These are phyloP conservation scores for Angophora floribunda DNA, from an alignment of 345 rosid species.

Conservation along the genomic window DNA sequence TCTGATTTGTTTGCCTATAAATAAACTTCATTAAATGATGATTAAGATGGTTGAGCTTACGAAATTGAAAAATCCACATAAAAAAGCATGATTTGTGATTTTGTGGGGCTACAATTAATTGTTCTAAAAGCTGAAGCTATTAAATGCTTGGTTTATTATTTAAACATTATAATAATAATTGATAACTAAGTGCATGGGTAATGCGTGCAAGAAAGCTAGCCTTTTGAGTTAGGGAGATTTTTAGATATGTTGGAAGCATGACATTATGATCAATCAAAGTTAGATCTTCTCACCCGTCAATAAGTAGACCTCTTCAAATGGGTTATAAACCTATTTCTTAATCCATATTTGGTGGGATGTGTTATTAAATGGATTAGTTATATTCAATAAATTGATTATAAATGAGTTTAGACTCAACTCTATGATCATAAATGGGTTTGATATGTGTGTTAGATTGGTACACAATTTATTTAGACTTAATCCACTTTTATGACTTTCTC, in stretches of 20 bases:
- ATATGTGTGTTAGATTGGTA: no score
- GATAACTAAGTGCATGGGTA: background rate
- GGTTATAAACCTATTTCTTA: no score
- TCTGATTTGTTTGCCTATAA: background rate
- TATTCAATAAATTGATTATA: no score
- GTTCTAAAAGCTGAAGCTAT: no score
- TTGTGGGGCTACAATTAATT: no score
- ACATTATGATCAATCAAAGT: background rate
- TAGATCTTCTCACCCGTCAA: no score
- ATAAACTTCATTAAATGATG: background rate
- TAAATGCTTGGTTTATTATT: no score
- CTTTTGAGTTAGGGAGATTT: background rate
- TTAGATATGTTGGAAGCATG: background rate
- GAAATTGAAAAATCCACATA: background rate
- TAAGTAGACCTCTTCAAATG: background rate
- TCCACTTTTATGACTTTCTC: no score
- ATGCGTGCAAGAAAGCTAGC: background rate
- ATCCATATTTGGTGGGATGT: background rate
- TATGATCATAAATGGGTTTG: background rate
- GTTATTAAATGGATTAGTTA: background rate
- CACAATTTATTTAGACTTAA: fast-evolving
- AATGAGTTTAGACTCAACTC: no score
- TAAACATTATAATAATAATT: background rate
- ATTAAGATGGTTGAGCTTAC: background rate
- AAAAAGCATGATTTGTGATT: background rate